Base-by-base conservation (phyloP, 2,329 filamentous ascomycete species). In the Orbilia quercus region DNA sequence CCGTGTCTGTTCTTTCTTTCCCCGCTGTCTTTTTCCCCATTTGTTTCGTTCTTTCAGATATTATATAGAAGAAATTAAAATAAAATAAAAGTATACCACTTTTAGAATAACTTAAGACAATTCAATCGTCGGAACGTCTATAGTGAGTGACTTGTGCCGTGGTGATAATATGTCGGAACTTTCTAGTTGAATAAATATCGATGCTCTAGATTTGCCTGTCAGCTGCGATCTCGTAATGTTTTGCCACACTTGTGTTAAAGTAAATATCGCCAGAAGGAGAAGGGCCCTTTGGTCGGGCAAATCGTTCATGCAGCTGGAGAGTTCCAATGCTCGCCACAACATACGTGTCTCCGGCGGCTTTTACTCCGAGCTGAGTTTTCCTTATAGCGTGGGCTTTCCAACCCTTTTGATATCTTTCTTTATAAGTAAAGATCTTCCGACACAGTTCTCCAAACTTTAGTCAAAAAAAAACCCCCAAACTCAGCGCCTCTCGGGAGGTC, bases 401-500 rank as follows among this genome's bases (percentile, higher is more conserved):
- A 23, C 36, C 31, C 42, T 62, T 36, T 54, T 9, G 47, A 64
- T 42, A 54, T 67, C 4, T 45, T 20, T 31, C 54, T 34, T 57
- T 63, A 57, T 58, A 51, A 53, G 66, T 23, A 63, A 63, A 63
- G 48, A 71, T 63, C 50, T 63, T 63, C 65, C 44, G 38, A 38
- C 34, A n/a, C 44, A 20, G 14, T 7, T 50, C 7, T 20, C 45
- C 16, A 11, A 48, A 55, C 7, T 38, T 42, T 14, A n/a, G n/a
- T n/a, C n/a, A n/a, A n/a, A n/a, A n/a, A n/a, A n/a, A n/a, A n/a
- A n/a, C n/a, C n/a, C n/a, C n/a, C n/a, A n/a, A n/a, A n/a, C n/a
- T n/a, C n/a, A n/a, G n/a, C n/a, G n/a, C 53, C 34, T 53, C 14
- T 34, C 25, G 44, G 45, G 44, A 38, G 23, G 66, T 63, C 59